These are phyloP conservation scores for Candolleomyces aberdarensis DNA, from an alignment of 768 basidiomycete genomes.

Conservation along the genomic window DNA sequence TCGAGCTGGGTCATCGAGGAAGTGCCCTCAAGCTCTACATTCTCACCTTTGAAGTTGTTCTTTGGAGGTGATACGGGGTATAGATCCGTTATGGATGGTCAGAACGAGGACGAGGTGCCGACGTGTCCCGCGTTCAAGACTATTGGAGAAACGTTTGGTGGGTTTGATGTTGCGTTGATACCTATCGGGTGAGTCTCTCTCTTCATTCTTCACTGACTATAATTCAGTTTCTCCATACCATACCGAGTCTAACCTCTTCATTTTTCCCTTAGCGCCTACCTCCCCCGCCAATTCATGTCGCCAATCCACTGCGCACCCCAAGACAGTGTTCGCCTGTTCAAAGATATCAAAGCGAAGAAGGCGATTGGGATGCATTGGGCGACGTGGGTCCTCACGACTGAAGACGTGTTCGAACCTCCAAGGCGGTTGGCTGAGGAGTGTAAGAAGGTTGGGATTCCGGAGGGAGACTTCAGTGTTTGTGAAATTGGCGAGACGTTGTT, in stretches of 20 bases:
- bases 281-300: slow-evolving; percentile 52
- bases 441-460: slow-evolving; percentile 47
- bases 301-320: slow-evolving; percentile 64
- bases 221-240: background rate
- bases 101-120: slow-evolving; percentile 50
- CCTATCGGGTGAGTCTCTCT: slow-evolving; percentile 53
- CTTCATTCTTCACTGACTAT: too few relatives aligned
- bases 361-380: slow-evolving; percentile 75
- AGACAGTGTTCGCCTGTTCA: slow-evolving; percentile 66
- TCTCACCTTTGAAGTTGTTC: slow-evolving; percentile 37
- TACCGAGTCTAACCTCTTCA: too few relatives aligned
- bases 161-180: slow-evolving; percentile 67
- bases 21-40: slow-evolving; percentile 24
- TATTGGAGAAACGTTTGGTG: slow-evolving; percentile 61
- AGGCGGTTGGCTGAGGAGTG: slow-evolving; percentile 49
- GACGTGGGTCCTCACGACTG: slow-evolving; percentile 54
- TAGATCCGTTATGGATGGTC: slow-evolving; percentile 41
- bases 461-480: slow-evolving; percentile 52
- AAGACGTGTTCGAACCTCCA: slow-evolving; percentile 62
- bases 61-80: slow-evolving; percentile 76
- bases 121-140: slow-evolving; percentile 72
- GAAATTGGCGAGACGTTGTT: slow-evolving; percentile 59
- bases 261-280: slow-evolving; percentile 46
- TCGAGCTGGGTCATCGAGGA: slow-evolving; percentile 62
- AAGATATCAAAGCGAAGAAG: slow-evolving; percentile 55